These are phyloP conservation scores for Aspergillus luchuensis DNA, from an alignment of 2,329 filamentous ascomycete genomes.

Conservation along the genomic window DNA sequence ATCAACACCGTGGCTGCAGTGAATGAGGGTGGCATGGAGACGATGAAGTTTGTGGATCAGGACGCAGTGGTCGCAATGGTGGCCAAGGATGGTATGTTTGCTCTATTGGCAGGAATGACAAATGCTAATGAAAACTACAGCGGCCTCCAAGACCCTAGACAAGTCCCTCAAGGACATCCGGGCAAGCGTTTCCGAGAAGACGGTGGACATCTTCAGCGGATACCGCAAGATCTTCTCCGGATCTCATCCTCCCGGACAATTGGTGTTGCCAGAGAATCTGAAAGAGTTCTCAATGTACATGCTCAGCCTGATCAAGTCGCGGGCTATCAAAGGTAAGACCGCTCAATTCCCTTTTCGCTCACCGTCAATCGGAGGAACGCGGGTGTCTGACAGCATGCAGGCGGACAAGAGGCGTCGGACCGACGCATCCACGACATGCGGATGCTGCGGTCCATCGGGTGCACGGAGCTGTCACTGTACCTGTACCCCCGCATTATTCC, in stretches of 20 bases:
- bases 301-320: slow-evolving; percentile 82
- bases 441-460: slow-evolving; percentile 84
- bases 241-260: slow-evolving; percentile 82
- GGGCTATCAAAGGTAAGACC: slow-evolving; percentile 75
- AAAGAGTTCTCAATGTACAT: slow-evolving; percentile 98
- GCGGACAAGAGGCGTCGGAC: slow-evolving; percentile 86
- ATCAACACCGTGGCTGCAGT: slow-evolving; percentile 92
- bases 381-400: slow-evolving; percentile 38
- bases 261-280: slow-evolving; percentile 91
- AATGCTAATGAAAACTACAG: slow-evolving; percentile 43
- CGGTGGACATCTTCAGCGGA: slow-evolving; percentile 85
- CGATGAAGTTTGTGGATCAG: slow-evolving; percentile 91
- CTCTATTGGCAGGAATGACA: not conserved
- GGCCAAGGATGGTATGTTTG: slow-evolving; percentile 71
- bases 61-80: slow-evolving; percentile 87
- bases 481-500: slow-evolving; percentile 93
- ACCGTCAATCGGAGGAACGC: slow-evolving; percentile 1
- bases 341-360: not conserved
- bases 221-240: slow-evolving; percentile 93
- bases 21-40: slow-evolving; percentile 78
- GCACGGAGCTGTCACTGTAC: slow-evolving; percentile 82
- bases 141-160: slow-evolving; percentile 80
- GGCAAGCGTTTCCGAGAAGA: slow-evolving; percentile 80
- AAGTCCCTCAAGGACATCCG: slow-evolving; percentile 81
- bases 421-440: slow-evolving; percentile 88